These are phyloP conservation scores for Echium plantagineum DNA, from an alignment of 257 asterid genomes.

Conservation along the genomic window DNA sequence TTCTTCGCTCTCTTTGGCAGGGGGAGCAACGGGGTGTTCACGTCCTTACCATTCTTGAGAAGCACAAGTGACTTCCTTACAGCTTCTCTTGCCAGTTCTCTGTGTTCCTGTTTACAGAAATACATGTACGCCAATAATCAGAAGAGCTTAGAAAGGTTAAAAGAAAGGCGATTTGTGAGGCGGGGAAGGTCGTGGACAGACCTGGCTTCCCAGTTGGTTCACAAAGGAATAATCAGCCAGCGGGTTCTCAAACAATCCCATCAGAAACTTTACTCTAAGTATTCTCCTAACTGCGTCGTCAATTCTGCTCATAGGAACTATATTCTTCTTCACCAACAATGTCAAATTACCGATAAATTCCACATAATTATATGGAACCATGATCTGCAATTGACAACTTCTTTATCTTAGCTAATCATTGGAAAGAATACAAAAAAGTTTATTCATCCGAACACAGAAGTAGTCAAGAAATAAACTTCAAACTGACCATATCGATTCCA, in stretches of 20 bases:
- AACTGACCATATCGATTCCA: constrained; percentile 63
- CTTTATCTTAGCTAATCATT: neutral
- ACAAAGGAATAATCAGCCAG: constrained; percentile 21
- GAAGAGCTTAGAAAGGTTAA: neutral
- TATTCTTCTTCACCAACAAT: constrained; percentile 18
- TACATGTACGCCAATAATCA: neutral
- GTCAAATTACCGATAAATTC: constrained; percentile 24
- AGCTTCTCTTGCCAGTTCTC: constrained; percentile 24
- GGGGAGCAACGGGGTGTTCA: constrained; percentile 15
- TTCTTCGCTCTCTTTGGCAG: constrained; percentile 15
- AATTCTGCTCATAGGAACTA: constrained; percentile 33
- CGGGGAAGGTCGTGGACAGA: neutral
- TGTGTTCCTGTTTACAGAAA: constrained; percentile 11
- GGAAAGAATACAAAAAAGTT: neutral
- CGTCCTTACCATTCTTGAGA: constrained; percentile 15
- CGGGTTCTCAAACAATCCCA: constrained; percentile 28
- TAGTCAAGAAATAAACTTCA: constrained; percentile 2
- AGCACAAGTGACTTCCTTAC: constrained; percentile 26
- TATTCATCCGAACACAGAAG: neutral
- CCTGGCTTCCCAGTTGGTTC: constrained; percentile 19
- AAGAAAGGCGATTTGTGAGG: neutral
- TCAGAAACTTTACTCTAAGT: constrained; percentile 23
- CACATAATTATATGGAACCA: constrained; percentile 17
- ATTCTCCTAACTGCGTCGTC: constrained; percentile 31
- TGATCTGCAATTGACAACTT: constrained; percentile 10